These are phyloP conservation scores for Theobroma cacao DNA, from an alignment of 345 rosid genomes.

Conservation along the genomic window DNA sequence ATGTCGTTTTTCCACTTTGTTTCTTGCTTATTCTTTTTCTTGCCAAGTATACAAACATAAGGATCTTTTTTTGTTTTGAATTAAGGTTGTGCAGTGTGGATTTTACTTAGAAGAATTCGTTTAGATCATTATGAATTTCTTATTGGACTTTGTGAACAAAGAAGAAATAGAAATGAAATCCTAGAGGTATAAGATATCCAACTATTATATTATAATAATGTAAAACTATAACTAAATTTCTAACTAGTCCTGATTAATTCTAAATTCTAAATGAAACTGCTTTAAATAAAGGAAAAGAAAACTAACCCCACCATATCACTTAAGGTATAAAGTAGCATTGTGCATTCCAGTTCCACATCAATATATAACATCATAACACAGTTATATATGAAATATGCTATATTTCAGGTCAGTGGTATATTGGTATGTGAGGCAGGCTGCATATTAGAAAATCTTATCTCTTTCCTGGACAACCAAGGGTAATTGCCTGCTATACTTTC, in stretches of 20 bases:
- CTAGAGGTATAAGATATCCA: neutral
- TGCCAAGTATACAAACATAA: neutral
- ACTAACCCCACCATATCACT: neutral
- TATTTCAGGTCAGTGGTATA: slow-evolving; percentile 78
- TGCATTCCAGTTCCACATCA: too few species aligned
- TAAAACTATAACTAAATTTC: neutral
- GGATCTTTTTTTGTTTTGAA: neutral
- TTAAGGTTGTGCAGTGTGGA: neutral
- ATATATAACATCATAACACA: neutral
- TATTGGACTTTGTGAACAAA: neutral
- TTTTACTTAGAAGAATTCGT: neutral
- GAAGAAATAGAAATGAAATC: neutral
- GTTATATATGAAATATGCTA: slow-evolving; percentile 11
- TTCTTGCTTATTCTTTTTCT: neutral
- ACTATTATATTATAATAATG: neutral
- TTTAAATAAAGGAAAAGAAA: neutral
- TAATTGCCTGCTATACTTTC: slow-evolving; percentile 26
- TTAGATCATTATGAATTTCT: neutral
- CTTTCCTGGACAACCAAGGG: slow-evolving; percentile 83
- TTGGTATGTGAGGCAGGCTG: slow-evolving; percentile 98
- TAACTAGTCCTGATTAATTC: neutral
- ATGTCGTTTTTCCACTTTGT: neutral
- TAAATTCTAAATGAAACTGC: neutral
- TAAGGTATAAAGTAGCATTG: too few species aligned
- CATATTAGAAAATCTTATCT: slow-evolving; percentile 82